Base-by-base conservation (phyloP, 2,329 filamentous ascomycete species). In the Clathrospora elynae region DNA sequence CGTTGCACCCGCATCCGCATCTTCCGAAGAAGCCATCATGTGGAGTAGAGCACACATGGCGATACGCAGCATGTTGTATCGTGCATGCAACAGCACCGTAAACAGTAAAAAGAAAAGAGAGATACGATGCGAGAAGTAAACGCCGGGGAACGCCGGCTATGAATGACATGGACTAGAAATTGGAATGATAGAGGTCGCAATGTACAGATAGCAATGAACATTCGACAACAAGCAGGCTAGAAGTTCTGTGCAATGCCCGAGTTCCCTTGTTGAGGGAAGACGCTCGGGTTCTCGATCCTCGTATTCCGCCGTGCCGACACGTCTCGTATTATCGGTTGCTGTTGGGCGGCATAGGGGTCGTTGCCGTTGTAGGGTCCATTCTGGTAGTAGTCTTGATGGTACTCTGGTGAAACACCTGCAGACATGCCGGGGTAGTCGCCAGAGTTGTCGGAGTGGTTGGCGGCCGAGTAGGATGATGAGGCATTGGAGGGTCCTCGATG, bases 201-300 rank as follows among this genome's bases (percentile, higher is more conserved):
- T 55, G 31, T 55, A 55, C 52, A 55, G 40, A 30, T 53, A 53
- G 46, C 36, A 29, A 45, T 38, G 14, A 29, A 42, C 39, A 24
- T 31, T n/a, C 43, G 29, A 35, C 33, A 46, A 42, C 45, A 35
- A 33, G 22, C 35, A 28, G 42, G 11, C 48, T 82, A 97, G 63
- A 99, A 99, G 72, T 99, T 99, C 73, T 97, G 93, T 20, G 93
- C 88, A 62, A 99, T 96, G 46, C 93, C 93, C 25, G 89, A 89
- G 61, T 88, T 95, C 22, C 82, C 84, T 75, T 95, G 90, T 66
- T 95, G 89, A 8, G 92, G 91, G 62, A 88, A 95, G 51, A 93
- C 88, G 30, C 88, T 83, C 2, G 90, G 86, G 67, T 87, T 95
- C 74, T 97, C 91, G 63, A 99, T 97, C 50, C 91, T 84, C 9